Base-by-base conservation (phyloP, 352 stramenopile species). In the Globisporangium carolinianum region DNA sequence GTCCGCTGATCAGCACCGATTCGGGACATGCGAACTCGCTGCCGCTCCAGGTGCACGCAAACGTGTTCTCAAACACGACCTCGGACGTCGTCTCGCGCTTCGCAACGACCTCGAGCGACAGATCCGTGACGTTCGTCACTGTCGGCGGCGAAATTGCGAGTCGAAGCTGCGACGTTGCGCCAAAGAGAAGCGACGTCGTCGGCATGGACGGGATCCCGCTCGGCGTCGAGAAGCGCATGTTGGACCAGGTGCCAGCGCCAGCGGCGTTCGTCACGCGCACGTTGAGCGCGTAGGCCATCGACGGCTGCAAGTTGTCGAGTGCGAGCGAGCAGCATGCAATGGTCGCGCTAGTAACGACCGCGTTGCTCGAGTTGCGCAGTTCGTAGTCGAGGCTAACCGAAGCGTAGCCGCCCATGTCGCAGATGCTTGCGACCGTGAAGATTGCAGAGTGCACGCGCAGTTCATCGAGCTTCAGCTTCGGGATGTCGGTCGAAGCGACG, bases 381-480 rank as follows among this genome's bases (percentile, higher is more conserved):
- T 60, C 47, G 48, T 67, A 53, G 41, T 43, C 60, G 17, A 46
- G 46, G 1, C 12, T 49, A 12, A 60, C 39, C 15, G 18, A 14
- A 5, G 12, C 38, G 41, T 15, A 50, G 45, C 73, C 73, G 6
- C 67, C 75, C 56, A 55, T 58, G 24, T 87, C 74, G 45, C 72
- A 84, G 10, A 69, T 50, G 0, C 65, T 32, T 14, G 42, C 53
- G 15, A 75, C 57, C 11, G 10, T 37, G 14, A 84, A 46, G 7
- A 45, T 39, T 2, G 57, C 60, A 2, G 45, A 72, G 5, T 58
- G 48, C 45, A 64, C 41, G 3, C 36, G 47, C 10, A 66, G 46
- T 10, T 51, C 51, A 14, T 47, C 47, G 4, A 68, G 39, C 0
- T 35, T 60, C 17, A 84, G 18, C 3, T 46, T 51, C 8, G 72